Evolutionary conservation across 2,329 filamentous ascomycete genomes (phyloP).

Genomic region (Ceratocystis alfenasii): DNA sequence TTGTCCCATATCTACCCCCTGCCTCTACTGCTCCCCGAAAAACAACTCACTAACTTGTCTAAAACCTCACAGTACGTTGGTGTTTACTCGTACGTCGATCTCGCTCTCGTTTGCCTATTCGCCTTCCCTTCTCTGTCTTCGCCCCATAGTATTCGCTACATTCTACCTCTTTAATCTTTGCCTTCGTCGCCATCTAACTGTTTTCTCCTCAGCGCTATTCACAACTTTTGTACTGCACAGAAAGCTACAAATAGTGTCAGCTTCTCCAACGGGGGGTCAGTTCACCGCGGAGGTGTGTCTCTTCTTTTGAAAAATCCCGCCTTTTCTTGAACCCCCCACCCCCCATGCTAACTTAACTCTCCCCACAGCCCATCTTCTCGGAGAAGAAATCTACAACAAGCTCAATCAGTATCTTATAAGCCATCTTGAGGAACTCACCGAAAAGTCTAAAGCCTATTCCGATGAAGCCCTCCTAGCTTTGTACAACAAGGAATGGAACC

Average conservation of each 20-base stretch:
- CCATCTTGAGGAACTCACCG: conserved; percentile 61
- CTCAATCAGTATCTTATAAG: conserved; percentile 71
- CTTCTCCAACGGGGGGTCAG: conserved; percentile 40
- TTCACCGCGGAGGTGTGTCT: conserved; percentile 48
- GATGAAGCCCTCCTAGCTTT: conserved; percentile 84
- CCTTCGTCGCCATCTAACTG: neutral
- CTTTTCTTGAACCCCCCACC: neutral
- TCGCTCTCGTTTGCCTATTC: neutral
- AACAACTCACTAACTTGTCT: conserved; percentile 14
- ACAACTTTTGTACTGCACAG: conserved; percentile 98
- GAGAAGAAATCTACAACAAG: conserved; percentile 90
- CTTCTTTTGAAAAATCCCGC: neutral
- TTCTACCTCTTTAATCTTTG: too few relatives aligned
- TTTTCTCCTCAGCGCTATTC: conserved; percentile 53
- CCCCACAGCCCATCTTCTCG: conserved; percentile 68
- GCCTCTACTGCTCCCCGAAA: neutral
- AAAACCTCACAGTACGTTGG: conserved; percentile 63
- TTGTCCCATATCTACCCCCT: neutral
- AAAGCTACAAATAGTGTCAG: conserved; percentile 44
- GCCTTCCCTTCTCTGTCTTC: neutral
- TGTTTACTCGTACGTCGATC: conserved; percentile 61
- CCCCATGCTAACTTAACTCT: conserved; percentile 2
- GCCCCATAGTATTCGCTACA: neutral
- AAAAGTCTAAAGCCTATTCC: conserved; percentile 63
- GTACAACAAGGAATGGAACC: conserved; percentile 93